Conservation (phyloP, 495 filamentous ascomycete genomes). For the Penicillium waksmanii region DNA sequence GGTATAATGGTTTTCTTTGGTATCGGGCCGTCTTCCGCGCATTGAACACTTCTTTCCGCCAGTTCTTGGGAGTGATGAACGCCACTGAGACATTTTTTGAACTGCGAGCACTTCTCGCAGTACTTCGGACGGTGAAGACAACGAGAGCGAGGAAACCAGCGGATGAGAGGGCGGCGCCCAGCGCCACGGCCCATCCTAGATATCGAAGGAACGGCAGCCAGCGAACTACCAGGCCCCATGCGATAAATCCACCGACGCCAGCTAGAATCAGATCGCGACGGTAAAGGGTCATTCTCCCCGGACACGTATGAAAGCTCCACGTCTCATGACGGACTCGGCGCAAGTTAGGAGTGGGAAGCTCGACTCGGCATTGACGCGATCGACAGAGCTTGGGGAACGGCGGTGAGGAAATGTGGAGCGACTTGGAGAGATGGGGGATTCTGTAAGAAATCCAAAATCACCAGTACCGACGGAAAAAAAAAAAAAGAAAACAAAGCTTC, state of each 20-base stretch:
- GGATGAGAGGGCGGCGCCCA: slow-evolving; percentile 62
- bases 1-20: slow-evolving; percentile 66
- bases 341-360: slow-evolving; percentile 26
- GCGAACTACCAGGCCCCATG: slow-evolving; percentile 81
- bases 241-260: slow-evolving; percentile 71
- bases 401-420: slow-evolving; percentile 1
- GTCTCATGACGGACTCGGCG: slow-evolving; percentile 41
- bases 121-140: slow-evolving; percentile 60
- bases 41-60: slow-evolving; percentile 68
- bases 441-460: background rate
- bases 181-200: slow-evolving; percentile 75
- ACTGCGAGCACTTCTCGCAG: slow-evolving; percentile 33
- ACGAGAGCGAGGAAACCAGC: slow-evolving; percentile 57
- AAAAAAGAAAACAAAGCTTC: background rate
- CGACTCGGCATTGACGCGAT: slow-evolving; percentile 15
- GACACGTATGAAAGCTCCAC: slow-evolving; percentile 22
- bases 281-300: slow-evolving; percentile 73
- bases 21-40: slow-evolving; percentile 56
- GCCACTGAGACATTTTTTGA: slow-evolving; percentile 46
- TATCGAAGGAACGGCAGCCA: slow-evolving; percentile 81
- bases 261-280: slow-evolving; percentile 74
- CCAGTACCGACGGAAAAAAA: background rate
- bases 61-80: slow-evolving; percentile 65
- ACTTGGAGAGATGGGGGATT: background rate
- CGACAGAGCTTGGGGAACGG: slow-evolving; percentile 6